Evolutionary conservation across 495 filamentous ascomycete genomes (phyloP).

Genomic region (Podospora sp.): DNA sequence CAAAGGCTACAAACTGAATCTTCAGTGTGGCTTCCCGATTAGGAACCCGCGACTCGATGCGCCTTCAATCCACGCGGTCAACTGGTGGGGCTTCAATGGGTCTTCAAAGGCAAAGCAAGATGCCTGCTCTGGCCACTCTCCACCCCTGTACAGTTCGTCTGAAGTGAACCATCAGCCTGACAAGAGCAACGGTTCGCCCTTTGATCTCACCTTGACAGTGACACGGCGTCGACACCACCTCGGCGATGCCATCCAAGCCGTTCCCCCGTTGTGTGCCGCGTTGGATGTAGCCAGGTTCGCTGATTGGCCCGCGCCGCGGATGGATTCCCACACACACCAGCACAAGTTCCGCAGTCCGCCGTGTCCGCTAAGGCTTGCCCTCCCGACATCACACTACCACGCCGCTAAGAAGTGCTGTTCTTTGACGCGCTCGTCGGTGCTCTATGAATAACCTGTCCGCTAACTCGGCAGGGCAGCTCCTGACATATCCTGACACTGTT

Average conservation of each 20-base stretch:
- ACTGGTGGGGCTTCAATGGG: constrained; percentile 9
- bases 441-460: constrained; percentile 7
- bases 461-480: neutral
- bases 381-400: neutral
- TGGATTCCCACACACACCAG: neutral
- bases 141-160: neutral
- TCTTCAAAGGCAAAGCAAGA: neutral
- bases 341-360: neutral
- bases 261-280: neutral
- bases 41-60: neutral
- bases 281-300: neutral
- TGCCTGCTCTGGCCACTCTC: neutral
- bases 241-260: constrained; percentile 9
- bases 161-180: neutral
- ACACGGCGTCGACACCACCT: neutral
- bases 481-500: neutral
- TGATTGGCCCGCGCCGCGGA: neutral
- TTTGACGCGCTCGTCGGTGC: neutral
- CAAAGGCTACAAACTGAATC: neutral
- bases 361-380: neutral
- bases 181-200: neutral
- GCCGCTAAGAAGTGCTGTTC: neutral
- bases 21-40: neutral
- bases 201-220: neutral
- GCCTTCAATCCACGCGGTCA: constrained; percentile 9